Base-by-base conservation (phyloP, 345 rosid species). In the Aethionema arabicum region DNA sequence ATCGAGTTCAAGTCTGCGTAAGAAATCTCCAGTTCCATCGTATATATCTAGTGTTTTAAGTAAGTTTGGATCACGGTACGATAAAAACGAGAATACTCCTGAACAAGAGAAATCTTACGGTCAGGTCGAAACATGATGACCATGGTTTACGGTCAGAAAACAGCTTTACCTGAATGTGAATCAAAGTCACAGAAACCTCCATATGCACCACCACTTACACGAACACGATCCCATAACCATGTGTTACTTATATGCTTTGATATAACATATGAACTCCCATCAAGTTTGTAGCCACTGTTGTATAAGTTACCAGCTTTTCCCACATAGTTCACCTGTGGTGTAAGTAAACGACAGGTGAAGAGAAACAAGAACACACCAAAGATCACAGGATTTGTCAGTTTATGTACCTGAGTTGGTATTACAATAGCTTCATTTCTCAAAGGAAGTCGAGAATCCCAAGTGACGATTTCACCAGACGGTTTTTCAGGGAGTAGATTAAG, bases 161-260 rank as follows among this genome's bases (percentile, higher is more conserved):
- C 46, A 21, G 38, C 29, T 47, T 14, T 64, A 85, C 95, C 95
- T 65, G 86, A 79, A 75, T 85, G 86, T 45, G 86, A 74, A 77
- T 88, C 92, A 5, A 88, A 83, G 72, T 85, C 83, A 12, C 92
- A 85, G 69, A 85, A 85, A 52, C 96, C 92, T 40, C 96, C 96
- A 75, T 88, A 88, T 45, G 92, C 96, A 49, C 96, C 96, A 9
- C 96, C 96, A 37, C 91, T 83, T 33, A 88, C 89, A 52, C 91
- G 85, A 41, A 85, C 87, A 36, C 87, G 85, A 56, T 88, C 89
- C 95, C 95, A 88, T 78, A 88, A 74, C 96, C 96, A 88, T 47
- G 91, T 77, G 46, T 85, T 83, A 65, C 83, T 81, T 45, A 88
- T 83, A 68, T 83, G 49, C 61, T 83, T 85, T 47, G 91, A 85